Base-by-base conservation (phyloP, 768 basidiomycete genomes). In the Leccinellum luteum region DNA sequence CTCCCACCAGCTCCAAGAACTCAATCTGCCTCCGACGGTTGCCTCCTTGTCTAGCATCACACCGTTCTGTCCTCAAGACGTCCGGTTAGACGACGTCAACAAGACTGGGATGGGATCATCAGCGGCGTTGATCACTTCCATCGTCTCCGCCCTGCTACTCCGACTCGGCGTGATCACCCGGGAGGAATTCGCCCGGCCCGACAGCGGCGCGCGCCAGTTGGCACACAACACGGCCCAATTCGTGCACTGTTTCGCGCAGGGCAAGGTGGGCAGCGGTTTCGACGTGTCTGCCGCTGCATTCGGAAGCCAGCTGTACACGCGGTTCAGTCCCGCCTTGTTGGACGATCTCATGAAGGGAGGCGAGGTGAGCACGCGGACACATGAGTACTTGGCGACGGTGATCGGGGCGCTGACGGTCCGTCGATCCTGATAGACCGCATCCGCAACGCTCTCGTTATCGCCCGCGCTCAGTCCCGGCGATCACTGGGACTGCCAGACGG, bases 21-120 rank as follows among this genome's bases (percentile, higher is more conserved):
- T 84, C 34, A 76, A 78, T 15, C 80, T 93, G 25, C 84, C 89
- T 2, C 74, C 85, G 28, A 86, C 84, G 1, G 73, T 88, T 31
- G 75, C 73, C 0, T 90, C 89, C 0, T 80, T 97, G 28, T 69
- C 77, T 1, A 75, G 80, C 50, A 83, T 98, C n/a, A 76, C 85
- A 3, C 90, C 91, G 0, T 98, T 98, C 76, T 78, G 76, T 31
- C 77, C 80, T 25, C 86, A 90, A 15, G 82, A 85, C 55, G 87
- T 89, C 49, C 75, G 73, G 1, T 78, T 99, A 35, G 75, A 80
- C 1, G 76, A 91, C 51, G 95, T 96, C n/a, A 94, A 98, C 81
- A 99, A 99, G 76, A 98, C 97, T 0, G 97, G 97, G 9, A 84
- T 98, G 49, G 97, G 97, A 41, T 98, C 95, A 6, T 97, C 94